phyloP scores from a whole-genome alignment of 2,329 filamentous ascomycete species.

The Fusarium sp. region DNA sequence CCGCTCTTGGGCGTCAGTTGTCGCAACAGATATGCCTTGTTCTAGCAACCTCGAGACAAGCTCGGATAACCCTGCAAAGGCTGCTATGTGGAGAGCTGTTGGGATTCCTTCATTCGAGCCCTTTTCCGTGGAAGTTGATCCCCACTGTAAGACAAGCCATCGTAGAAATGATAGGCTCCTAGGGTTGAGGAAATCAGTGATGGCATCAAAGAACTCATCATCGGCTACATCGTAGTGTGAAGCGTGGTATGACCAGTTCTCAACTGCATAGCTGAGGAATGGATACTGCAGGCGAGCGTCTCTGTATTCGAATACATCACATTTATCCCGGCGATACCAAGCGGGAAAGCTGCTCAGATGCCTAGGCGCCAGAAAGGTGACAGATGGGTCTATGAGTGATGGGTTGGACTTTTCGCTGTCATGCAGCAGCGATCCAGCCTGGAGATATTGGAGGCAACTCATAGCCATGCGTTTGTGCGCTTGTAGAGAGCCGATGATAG shows the following conservation, averaged over 20 bases:
- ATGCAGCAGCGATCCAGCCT: constrained; percentile 32
- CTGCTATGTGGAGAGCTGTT: constrained; percentile 36
- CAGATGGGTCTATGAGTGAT: neutral
- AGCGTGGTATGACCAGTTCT: constrained; percentile 45
- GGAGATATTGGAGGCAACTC: constrained; percentile 36
- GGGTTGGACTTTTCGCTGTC: constrained; percentile 5
- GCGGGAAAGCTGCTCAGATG: neutral
- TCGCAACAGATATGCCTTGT: constrained; percentile 4
- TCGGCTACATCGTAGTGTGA: constrained; percentile 37
- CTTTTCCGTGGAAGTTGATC: constrained; percentile 16
- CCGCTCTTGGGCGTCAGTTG: constrained; percentile 29
- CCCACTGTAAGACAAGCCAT: constrained; percentile 41
- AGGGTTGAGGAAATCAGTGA: constrained; percentile 18
- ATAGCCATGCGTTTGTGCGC: constrained; percentile 41
- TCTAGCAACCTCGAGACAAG: constrained; percentile 17
- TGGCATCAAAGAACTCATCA: constrained; percentile 13
- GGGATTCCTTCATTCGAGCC: constrained; percentile 23
- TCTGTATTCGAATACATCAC: constrained; percentile 26
- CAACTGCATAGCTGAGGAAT: constrained; percentile 40
- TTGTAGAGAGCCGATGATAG: constrained; percentile 30
- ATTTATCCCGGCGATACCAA: neutral
- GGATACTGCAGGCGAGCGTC: constrained; percentile 37
- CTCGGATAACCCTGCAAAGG: constrained; percentile 38
- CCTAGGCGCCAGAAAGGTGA: constrained; percentile 10
- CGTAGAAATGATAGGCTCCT: constrained; percentile 20